Evolutionary conservation across 768 basidiomycete genomes (phyloP).

Genomic region (Hericium rajendrae): DNA sequence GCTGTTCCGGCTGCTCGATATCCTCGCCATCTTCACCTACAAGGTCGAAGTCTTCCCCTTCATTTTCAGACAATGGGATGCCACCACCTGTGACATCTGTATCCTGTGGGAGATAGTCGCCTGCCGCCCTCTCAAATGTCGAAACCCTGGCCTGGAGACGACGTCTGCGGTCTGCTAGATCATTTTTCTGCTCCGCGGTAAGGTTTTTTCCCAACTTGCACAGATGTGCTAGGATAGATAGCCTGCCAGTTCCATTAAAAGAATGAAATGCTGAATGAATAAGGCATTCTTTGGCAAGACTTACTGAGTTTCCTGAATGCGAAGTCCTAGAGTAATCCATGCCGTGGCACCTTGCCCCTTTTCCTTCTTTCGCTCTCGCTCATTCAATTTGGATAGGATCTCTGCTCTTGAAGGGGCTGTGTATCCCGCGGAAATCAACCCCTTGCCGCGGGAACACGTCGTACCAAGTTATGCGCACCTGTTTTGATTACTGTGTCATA

Average conservation of each 20-base stretch:
- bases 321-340: background rate
- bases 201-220: background rate
- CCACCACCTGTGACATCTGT: background rate
- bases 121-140: background rate
- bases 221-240: background rate
- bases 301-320: constrained; percentile 2
- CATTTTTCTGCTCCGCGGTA: background rate
- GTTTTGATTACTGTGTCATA: background rate
- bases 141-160: background rate
- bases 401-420: background rate
- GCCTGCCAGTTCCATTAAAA: background rate
- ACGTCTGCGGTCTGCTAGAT: background rate
- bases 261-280: no score
- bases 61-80: background rate
- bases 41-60: background rate
- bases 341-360: background rate
- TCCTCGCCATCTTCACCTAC: background rate
- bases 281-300: background rate
- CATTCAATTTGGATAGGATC: background rate
- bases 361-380: background rate
- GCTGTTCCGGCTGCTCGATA: background rate
- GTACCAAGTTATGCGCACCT: background rate
- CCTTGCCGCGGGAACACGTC: background rate
- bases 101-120: background rate
- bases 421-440: background rate